Evolutionary conservation across 78 protist species (phyloP).

Genomic region (Chrysochromulina parva): DNA sequence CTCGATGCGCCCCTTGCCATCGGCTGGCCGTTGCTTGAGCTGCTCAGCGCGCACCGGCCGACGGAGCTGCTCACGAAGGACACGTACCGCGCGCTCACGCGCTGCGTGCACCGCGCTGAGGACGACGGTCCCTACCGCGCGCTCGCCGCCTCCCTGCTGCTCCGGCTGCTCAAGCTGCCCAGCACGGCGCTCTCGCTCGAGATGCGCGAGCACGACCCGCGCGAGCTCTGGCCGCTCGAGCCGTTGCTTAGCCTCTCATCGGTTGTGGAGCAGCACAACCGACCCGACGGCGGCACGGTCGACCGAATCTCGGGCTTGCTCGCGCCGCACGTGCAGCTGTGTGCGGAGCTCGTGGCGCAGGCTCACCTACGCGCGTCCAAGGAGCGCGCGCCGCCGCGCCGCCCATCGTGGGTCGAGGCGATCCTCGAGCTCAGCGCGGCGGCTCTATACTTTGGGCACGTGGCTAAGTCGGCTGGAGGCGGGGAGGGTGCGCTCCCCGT

Average conservation of each 20-base stretch:
- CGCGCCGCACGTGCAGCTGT: background rate
- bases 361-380: background rate
- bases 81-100: background rate
- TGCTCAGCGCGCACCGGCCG: background rate
- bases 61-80: background rate
- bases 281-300: background rate
- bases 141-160: background rate
- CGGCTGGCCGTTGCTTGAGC: background rate
- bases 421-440: background rate
- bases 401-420: background rate
- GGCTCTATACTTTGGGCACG: background rate
- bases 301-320: background rate
- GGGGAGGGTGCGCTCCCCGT: background rate
- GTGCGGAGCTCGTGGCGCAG: background rate
- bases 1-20: background rate
- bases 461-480: too few relatives aligned
- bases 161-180: conserved; percentile 4
- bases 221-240: background rate
- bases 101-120: background rate
- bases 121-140: background rate
- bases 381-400: background rate
- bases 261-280: background rate
- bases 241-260: background rate
- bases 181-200: background rate
- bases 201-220: background rate